Evolutionary conservation across 176 grass and related monocot species (phyloP).

Genomic region (Musa acuminata): DNA sequence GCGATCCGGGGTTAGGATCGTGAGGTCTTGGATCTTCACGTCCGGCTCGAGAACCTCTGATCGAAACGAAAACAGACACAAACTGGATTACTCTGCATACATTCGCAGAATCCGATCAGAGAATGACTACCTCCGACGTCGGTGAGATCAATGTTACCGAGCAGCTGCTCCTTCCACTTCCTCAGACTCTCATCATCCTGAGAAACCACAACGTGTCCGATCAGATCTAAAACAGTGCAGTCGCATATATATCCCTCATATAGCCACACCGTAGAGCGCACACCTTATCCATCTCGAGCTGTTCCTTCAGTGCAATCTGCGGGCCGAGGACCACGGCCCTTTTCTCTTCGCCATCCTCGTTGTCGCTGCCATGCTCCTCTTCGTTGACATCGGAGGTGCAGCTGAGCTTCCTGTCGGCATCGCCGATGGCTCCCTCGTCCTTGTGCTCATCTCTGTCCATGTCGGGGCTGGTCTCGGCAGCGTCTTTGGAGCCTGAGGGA

Average conservation of each 20-base stretch:
- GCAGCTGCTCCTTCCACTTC: constrained; percentile 94
- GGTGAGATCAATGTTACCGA: constrained; percentile 74
- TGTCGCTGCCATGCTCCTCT: constrained; percentile 19
- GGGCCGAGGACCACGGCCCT: constrained; percentile 60
- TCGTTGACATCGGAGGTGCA: constrained; percentile 21
- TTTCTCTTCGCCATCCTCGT: constrained; percentile 39
- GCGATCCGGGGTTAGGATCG: constrained; percentile 52
- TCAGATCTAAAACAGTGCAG: too few species aligned
- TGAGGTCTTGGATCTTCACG: constrained; percentile 77
- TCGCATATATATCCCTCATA: background rate
- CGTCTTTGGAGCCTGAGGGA: constrained; percentile 39
- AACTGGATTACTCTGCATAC: too few species aligned
- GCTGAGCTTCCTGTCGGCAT: constrained; percentile 22
- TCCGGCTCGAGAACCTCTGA: constrained; percentile 77
- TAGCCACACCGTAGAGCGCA: background rate
- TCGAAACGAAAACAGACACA: background rate
- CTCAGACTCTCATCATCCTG: constrained; percentile 96
- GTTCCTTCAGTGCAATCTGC: constrained; percentile 83
- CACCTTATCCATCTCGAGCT: constrained; percentile 96
- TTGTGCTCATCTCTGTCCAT: background rate
- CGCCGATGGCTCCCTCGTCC: background rate
- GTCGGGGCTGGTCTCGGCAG: background rate
- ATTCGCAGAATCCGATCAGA: background rate
- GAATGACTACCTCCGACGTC: constrained; percentile 72
- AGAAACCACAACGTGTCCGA: background rate